phyloP scores from a whole-genome alignment of 331 rosid species.

The Quercus tomentella region DNA sequence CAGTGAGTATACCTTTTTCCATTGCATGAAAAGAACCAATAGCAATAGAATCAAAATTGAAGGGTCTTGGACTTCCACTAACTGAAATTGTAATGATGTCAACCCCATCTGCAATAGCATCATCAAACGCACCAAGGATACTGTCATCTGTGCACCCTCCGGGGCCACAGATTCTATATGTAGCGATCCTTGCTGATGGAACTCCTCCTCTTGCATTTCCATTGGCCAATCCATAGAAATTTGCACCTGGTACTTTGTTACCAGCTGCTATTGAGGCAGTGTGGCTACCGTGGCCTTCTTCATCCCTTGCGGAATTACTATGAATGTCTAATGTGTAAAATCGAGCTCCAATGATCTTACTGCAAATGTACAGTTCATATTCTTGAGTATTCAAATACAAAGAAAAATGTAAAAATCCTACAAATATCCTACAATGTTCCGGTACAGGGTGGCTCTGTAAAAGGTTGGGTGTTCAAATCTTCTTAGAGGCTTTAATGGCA shows the following conservation, averaged over 20 bases:
- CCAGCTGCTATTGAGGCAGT: conserved; percentile 49
- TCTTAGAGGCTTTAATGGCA: too few relatives aligned
- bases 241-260: conserved; percentile 3
- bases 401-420: too few relatives aligned
- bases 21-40: conserved; percentile 53
- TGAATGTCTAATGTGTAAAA: neutral
- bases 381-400: neutral
- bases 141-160: neutral
- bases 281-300: conserved; percentile 36
- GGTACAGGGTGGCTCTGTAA: too few relatives aligned
- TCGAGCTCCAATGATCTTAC: conserved; percentile 43
- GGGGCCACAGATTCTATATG: conserved; percentile 10
- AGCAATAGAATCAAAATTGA: neutral
- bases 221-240: conserved; percentile 35
- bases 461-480: too few relatives aligned
- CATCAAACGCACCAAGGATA: conserved; percentile 42
- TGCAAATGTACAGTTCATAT: neutral
- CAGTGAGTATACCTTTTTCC: conserved; percentile 38
- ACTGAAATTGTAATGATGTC: conserved; percentile 30
- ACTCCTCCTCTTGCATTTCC: conserved; percentile 54
- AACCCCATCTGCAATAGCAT: conserved; percentile 54
- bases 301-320: conserved; percentile 17
- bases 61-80: accelerated
- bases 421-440: too few relatives aligned
- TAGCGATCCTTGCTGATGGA: conserved; percentile 43